Conservation (phyloP, 1,284 basidiomycete genomes). For the Butyriboletus regius region DNA sequence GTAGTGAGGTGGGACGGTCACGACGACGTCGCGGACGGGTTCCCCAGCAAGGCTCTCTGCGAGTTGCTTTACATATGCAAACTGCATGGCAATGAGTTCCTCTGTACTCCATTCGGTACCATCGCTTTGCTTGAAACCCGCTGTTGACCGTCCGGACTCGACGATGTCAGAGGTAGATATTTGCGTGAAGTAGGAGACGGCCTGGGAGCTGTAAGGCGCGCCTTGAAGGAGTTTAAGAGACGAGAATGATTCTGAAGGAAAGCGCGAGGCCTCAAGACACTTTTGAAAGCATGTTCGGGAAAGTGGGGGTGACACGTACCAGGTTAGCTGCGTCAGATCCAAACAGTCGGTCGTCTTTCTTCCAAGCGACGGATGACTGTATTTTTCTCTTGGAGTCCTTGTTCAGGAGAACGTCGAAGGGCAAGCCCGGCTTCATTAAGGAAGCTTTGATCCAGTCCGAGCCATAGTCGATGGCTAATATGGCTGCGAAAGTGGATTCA, state of each 20-base stretch:
- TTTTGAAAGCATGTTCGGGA: conserved; percentile 2
- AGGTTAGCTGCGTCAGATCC: conserved; percentile 81
- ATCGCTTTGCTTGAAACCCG: conserved; percentile 49
- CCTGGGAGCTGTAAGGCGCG: conserved; percentile 56
- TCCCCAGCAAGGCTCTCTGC: conserved; percentile 76
- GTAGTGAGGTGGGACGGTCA: conserved; percentile 83
- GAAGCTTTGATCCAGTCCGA: conserved; percentile 94
- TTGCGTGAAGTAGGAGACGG: conserved; percentile 57
- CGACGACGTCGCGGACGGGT: conserved; percentile 70
- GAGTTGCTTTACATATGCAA: conserved; percentile 82
- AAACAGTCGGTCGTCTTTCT: conserved; percentile 79
- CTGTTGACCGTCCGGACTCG: conserved; percentile 56
- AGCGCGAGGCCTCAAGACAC: conserved; percentile 69
- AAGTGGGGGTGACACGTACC: conserved; percentile 44
- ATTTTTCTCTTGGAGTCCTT: conserved; percentile 97
- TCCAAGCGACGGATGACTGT: conserved; percentile 81
- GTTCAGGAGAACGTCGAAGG: conserved; percentile 93
- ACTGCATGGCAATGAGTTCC: conserved; percentile 90
- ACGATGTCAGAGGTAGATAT: conserved; percentile 57
- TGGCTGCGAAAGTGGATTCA: conserved; percentile 37
- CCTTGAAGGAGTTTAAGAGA: conserved; percentile 85
- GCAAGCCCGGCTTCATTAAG: conserved; percentile 89
- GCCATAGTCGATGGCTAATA: conserved; percentile 93
- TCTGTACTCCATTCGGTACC: conserved; percentile 76
- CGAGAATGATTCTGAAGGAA: conserved; percentile 81